These are phyloP conservation scores for Conidiobolus incongruus DNA, from an alignment of 371 early-diverging fungal species.

Conservation along the genomic window DNA sequence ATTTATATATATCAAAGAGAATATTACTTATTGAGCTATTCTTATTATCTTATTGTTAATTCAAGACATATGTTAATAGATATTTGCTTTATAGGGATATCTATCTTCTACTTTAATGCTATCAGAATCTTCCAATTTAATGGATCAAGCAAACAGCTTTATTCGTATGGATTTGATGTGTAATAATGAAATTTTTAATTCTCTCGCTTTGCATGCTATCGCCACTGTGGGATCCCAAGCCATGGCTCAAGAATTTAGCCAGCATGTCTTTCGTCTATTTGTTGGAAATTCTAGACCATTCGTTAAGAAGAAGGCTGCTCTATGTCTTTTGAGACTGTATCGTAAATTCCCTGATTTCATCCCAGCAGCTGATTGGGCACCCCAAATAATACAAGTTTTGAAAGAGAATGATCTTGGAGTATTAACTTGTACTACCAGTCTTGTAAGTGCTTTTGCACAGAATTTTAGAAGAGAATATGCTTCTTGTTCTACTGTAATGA, in stretches of 20 bases:
- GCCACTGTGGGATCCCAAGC: conserved; percentile 83
- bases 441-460: conserved; percentile 75
- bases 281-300: conserved; percentile 54
- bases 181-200: conserved; percentile 66
- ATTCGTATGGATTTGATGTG: conserved; percentile 75
- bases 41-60: no score
- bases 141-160: conserved; percentile 63
- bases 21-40: no score
- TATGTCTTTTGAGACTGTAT: conserved; percentile 70
- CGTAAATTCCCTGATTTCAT: conserved; percentile 80
- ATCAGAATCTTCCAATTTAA: conserved; percentile 60
- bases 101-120: conserved; percentile 80
- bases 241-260: conserved; percentile 68
- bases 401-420: conserved; percentile 85
- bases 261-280: conserved; percentile 63
- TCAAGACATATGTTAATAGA: no score
- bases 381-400: conserved; percentile 48
- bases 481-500: conserved; percentile 46
- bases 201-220: conserved; percentile 82
- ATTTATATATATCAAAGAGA: no score
- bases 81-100: conserved; percentile 45
- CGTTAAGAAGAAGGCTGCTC: conserved; percentile 91
- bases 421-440: conserved; percentile 51
- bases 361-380: conserved; percentile 76
- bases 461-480: conserved; percentile 61